Conservation (phyloP, 768 basidiomycete species). For the Podaxis sp. region DNA sequence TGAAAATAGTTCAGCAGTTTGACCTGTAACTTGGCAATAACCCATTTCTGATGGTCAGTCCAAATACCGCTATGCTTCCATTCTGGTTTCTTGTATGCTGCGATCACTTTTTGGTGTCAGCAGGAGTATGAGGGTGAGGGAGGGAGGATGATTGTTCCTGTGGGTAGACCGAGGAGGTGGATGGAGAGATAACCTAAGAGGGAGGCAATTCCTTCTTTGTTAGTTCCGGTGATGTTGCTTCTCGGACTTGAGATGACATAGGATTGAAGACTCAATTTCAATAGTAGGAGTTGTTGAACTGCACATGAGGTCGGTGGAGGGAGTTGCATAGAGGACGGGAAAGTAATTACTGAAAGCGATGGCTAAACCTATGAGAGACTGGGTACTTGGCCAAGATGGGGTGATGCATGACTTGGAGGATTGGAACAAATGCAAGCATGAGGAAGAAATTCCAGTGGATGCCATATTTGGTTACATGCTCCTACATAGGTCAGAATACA, state of each 20-base stretch:
- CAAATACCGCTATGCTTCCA: too few species aligned
- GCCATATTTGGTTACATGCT: constrained; percentile 95
- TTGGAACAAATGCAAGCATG: constrained; percentile 79
- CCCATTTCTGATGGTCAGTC: too few species aligned
- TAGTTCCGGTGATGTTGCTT: constrained; percentile 61
- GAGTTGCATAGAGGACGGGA: not conserved
- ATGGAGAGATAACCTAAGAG: constrained; percentile 88
- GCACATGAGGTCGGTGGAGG: not conserved
- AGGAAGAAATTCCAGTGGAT: constrained; percentile 99
- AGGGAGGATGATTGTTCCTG: constrained; percentile 79
- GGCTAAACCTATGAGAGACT: constrained; percentile 56
- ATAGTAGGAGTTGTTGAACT: constrained; percentile 76
- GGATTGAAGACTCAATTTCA: constrained; percentile 48
- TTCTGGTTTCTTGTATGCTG: constrained; percentile 11
- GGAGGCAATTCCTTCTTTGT: constrained; percentile 91
- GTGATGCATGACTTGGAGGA: constrained; percentile 67
- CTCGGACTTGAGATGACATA: constrained; percentile 84
- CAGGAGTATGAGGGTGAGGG: constrained; percentile 74
- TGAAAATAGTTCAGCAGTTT: too few species aligned
- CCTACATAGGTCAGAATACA: constrained; percentile 36
- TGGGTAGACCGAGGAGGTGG: constrained; percentile 80
- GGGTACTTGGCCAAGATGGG: constrained; percentile 58
- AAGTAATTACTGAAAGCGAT: constrained; percentile 54
- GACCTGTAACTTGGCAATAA: too few species aligned
- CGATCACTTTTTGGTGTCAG: constrained; percentile 41